Conservation (phyloP, 441 rosid genomes). For the Syzygium malaccense region DNA sequence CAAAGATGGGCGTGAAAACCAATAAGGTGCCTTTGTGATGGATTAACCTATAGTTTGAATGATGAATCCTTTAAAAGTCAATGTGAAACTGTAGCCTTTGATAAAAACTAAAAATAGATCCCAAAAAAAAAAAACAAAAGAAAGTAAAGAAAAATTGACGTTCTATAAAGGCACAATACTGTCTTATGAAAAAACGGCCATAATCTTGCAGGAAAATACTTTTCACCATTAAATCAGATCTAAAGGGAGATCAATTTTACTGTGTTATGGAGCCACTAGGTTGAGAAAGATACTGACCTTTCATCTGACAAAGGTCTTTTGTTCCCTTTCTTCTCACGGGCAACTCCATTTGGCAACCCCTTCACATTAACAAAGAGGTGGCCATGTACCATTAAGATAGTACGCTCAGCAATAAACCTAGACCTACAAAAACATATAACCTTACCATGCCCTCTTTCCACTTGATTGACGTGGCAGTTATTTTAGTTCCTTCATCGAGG, state of each 20-base stretch:
- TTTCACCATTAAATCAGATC: neutral
- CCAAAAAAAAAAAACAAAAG: neutral
- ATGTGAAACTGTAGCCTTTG: neutral
- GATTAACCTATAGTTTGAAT: neutral
- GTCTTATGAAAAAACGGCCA: neutral
- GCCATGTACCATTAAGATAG: neutral
- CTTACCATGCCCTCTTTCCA: conserved; percentile 95
- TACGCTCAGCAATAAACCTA: neutral
- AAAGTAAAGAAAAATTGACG: neutral
- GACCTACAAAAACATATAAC: neutral
- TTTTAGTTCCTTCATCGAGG: conserved; percentile 78
- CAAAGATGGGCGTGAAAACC: neutral
- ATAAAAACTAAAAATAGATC: neutral
- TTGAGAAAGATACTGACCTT: conserved; percentile 36
- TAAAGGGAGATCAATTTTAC: neutral
- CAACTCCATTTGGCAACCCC: conserved; percentile 85
- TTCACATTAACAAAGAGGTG: conserved; percentile 22
- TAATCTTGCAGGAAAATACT: neutral
- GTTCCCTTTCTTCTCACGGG: conserved; percentile 81
- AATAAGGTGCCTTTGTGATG: neutral
- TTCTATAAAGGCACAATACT: neutral
- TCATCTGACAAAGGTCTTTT: conserved; percentile 66
- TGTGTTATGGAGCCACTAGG: neutral
- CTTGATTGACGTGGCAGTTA: conserved; percentile 74
- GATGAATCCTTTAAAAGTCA: neutral